A percentile compares a stretch with the other conserved stretches of the same genome.
These are phyloP conservation scores for Apophysomyces sp. DNA, from an alignment of 371 early-diverging fungal species.

Conservation along the genomic window DNA sequence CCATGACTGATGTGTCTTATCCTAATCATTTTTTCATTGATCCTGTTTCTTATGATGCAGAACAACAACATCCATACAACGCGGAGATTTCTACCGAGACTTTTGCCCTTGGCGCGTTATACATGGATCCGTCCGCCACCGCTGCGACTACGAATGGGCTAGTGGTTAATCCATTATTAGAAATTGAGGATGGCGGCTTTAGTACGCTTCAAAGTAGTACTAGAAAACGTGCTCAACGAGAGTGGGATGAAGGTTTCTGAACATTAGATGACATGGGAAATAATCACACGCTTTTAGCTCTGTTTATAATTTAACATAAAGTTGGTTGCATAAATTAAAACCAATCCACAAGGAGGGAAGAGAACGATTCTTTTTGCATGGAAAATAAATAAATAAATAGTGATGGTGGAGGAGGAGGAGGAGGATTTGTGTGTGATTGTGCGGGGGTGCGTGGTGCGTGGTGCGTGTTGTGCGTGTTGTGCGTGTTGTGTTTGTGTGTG, in stretches of 20 bases:
- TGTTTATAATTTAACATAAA: not conserved
- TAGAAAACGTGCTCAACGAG: no score
- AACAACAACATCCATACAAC: not conserved
- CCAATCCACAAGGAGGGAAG: not conserved
- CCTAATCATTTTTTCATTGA: not conserved
- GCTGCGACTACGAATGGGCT: no score
- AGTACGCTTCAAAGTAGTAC: no score
- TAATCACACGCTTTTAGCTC: not conserved
- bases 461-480: not conserved
- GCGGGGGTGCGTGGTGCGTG: no score
- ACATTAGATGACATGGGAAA: not conserved
- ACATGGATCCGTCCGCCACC: no score
- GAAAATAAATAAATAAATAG: not conserved
- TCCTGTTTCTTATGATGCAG: not conserved
- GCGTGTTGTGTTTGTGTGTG: not conserved
- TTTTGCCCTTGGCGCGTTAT: no score
- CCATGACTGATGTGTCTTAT: not conserved
- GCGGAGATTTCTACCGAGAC: no score
- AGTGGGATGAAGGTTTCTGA: not conserved
- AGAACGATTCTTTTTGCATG: not conserved
- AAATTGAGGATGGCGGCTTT: no score
- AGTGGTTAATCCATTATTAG: no score
- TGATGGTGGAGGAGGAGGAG: not conserved
- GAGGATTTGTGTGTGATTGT: not conserved
- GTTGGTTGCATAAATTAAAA: not conserved